phyloP scores from a whole-genome alignment of 1,284 basidiomycete species.

The Pseudozyma pruni region DNA sequence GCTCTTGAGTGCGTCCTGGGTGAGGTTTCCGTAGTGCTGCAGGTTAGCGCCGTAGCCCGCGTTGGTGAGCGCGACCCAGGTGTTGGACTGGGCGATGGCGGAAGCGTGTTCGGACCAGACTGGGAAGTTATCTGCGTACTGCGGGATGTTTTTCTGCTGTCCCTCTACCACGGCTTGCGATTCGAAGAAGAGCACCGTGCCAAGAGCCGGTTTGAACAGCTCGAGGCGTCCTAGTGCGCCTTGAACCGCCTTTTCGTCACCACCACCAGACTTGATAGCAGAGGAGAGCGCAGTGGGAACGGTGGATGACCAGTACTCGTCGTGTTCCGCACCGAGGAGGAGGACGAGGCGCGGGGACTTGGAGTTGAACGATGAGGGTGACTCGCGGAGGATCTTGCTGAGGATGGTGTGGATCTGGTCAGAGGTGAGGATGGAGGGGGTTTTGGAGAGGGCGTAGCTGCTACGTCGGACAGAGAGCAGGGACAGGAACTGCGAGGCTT shows the following conservation, averaged over 20 bases:
- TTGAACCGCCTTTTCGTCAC: constrained; percentile 44
- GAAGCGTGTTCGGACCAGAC: constrained; percentile 48
- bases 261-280: constrained; percentile 15
- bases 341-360: constrained; percentile 70
- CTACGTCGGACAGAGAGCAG: constrained; percentile 67
- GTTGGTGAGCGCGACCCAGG: constrained; percentile 70
- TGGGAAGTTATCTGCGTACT: constrained; percentile 69
- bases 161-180: constrained; percentile 45
- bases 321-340: constrained; percentile 69
- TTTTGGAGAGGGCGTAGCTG: constrained; percentile 69
- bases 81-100: constrained; percentile 69
- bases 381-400: constrained; percentile 69
- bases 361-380: constrained; percentile 70
- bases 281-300: constrained; percentile 58
- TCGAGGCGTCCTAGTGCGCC: constrained; percentile 57
- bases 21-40: constrained; percentile 67
- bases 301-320: constrained; percentile 69
- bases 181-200: constrained; percentile 70
- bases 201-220: constrained; percentile 69
- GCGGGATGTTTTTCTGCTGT: constrained; percentile 68
- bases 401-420: constrained; percentile 69
- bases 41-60: constrained; percentile 71
- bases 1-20: constrained; percentile 55
- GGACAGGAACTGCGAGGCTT: constrained; percentile 41
- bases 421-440: constrained; percentile 66